Evolutionary conservation across 2,329 filamentous ascomycete species (phyloP), one percentile per base, ranked within the genome.

Genomic region (Pseudogymnoascus sp.): DNA sequence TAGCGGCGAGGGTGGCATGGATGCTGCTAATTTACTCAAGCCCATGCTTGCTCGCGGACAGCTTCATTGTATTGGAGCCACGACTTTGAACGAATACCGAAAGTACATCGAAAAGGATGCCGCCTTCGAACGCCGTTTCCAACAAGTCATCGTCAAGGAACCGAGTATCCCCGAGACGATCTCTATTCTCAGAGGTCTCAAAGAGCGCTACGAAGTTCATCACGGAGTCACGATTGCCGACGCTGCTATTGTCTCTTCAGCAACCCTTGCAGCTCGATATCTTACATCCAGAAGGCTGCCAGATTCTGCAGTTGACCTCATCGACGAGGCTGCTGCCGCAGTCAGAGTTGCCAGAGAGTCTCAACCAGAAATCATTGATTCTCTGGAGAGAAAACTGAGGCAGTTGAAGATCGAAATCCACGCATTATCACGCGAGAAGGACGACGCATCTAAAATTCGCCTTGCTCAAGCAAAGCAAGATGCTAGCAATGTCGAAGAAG

Each of bases 71-170:
- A 97, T 99, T 64, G 94, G 94, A 73, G 94, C 94, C 5, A 99
- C 94, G 1, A 99, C 94, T 1, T 82, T 99, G 61, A 84, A 85
- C 63, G 94, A 99, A 73, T 99, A 99, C 75, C 85, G 94, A 70
- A 99, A 99, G 74, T 97, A 99, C 75, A 96, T 99, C 64, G 94
- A 99, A 74, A 99, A 99, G 76, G 94, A 99, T 69, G 89, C 90
- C 48, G 94, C 94, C 52, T 99, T 99, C 72, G 94, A 99, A 75
- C 90, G 94, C 74, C 89, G 94, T 73, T 99, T 99, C 81, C 94
- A 99, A 73, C 94, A 99, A 74, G 94, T 99, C 37, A 75, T 99
- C 45, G 92, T 97, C 72, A 96, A 96, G 76, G 94, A 99, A 72
- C 94, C 94, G 2, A 81, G 84, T 5, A 86, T 97, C 56, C 74